phyloP scores from a whole-genome alignment of 768 basidiomycete genomes.

The Tephrocybe sp. region DNA sequence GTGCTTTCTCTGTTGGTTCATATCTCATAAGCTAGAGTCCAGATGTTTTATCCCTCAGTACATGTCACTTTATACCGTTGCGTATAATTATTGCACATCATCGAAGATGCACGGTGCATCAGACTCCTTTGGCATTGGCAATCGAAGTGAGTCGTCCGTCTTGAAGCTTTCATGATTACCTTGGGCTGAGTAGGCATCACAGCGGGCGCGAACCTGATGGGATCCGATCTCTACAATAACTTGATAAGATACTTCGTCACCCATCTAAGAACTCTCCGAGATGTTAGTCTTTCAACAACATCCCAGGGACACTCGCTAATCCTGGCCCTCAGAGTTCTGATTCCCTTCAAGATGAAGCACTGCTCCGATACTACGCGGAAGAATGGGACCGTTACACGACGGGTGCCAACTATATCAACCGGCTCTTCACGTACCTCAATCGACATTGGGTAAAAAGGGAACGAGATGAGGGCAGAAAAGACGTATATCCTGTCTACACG shows the following conservation, averaged over 20 bases:
- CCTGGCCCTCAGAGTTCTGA: conserved; percentile 63
- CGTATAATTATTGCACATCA: conserved; percentile 97
- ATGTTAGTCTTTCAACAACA: conserved; percentile 24
- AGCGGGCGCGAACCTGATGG: conserved; percentile 96
- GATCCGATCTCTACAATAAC: conserved; percentile 95
- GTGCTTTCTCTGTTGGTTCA: conserved; percentile 23
- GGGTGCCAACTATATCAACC: conserved; percentile 96
- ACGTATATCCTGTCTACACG: conserved; percentile 94
- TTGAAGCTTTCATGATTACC: conserved; percentile 29
- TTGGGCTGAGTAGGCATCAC: conserved; percentile 25
- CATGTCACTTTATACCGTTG: conserved; percentile 89
- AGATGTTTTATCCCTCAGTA: conserved; percentile 45
- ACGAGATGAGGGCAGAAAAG: conserved; percentile 94
- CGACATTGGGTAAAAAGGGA: conserved; percentile 99
- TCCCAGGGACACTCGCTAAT: conserved; percentile 14
- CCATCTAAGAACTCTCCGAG: conserved; percentile 73
- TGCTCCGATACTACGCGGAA: conserved; percentile 85
- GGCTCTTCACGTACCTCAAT: conserved; percentile 96
- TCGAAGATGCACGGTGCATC: conserved; percentile 66
- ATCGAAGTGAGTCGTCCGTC: conserved; percentile 61
- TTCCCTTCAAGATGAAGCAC: conserved; percentile 77
- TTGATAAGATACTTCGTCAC: conserved; percentile 87
- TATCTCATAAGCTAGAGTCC: not conserved
- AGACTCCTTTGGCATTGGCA: conserved; percentile 53
- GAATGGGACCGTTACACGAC: conserved; percentile 98